Percentiles rank a stretch among this genome's conserved stretches.
Evolutionary conservation across 495 filamentous ascomycete species (phyloP).

Genomic region (Penicillium maclennaniae): DNA sequence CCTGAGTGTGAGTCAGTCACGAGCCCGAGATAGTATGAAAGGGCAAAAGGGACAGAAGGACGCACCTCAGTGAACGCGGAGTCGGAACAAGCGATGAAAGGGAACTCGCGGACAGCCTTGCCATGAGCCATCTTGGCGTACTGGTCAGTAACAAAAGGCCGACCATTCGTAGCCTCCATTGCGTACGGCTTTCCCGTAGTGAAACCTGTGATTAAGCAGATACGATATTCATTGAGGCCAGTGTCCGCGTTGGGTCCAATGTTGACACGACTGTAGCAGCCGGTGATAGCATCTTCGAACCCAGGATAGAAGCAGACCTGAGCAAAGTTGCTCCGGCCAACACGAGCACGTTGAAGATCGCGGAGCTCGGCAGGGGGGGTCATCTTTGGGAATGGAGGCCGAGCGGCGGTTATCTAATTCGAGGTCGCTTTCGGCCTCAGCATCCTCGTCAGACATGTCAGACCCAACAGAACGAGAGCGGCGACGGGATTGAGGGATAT

Average conservation of each 20-base stretch:
- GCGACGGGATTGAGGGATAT: slow-evolving; percentile 50
- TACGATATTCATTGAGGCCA: slow-evolving; percentile 70
- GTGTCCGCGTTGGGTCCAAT: slow-evolving; percentile 67
- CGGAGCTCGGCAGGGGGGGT: slow-evolving; percentile 63
- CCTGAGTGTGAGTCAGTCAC: slow-evolving; percentile 44
- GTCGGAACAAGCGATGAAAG: slow-evolving; percentile 81
- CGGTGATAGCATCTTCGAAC: slow-evolving; percentile 73
- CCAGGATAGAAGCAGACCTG: slow-evolving; percentile 87
- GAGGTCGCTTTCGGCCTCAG: slow-evolving; percentile 74
- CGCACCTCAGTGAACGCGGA: slow-evolving; percentile 67
- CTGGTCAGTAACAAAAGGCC: slow-evolving; percentile 68
- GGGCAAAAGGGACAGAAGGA: background rate
- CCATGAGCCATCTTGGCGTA: slow-evolving; percentile 74
- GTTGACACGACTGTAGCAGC: slow-evolving; percentile 77
- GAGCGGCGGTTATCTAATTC: slow-evolving; percentile 63
- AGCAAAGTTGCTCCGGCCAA: slow-evolving; percentile 77
- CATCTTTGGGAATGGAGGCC: slow-evolving; percentile 44
- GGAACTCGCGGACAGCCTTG: slow-evolving; percentile 70
- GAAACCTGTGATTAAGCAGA: slow-evolving; percentile 79
- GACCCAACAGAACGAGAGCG: slow-evolving; percentile 49
- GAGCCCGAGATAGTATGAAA: background rate
- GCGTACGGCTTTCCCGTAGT: slow-evolving; percentile 74
- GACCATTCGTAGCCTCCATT: slow-evolving; percentile 65
- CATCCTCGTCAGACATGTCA: slow-evolving; percentile 57
- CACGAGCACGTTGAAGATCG: slow-evolving; percentile 75